These are phyloP conservation scores for Pichia ethanolica DNA, from an alignment of 805 yeast species.

Conservation along the genomic window DNA sequence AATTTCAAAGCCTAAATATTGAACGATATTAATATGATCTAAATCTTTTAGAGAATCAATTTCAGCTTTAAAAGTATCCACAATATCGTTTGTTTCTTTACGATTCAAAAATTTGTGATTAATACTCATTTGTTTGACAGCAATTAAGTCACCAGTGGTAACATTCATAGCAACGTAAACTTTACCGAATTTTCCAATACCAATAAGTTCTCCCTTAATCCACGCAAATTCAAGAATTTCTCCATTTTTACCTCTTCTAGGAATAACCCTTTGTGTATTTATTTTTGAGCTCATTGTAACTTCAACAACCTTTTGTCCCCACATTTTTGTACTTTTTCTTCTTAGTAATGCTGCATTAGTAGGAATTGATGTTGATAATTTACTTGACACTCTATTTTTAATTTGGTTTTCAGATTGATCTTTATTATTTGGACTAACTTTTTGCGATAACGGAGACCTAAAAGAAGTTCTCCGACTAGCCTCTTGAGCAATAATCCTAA, in stretches of 20 bases:
- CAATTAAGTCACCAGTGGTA: conserved; percentile 97
- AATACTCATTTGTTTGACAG: conserved; percentile 88
- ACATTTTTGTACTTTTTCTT: conserved; percentile 85
- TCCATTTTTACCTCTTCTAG: conserved; percentile 34
- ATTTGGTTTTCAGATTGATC: conserved; percentile 21
- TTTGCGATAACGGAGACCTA: background rate
- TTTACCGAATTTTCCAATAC: conserved; percentile 93
- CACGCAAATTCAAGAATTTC: conserved; percentile 78
- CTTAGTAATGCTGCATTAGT: conserved; percentile 37
- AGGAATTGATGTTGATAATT: background rate
- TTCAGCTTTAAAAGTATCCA: conserved; percentile 81
- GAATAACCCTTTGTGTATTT: background rate
- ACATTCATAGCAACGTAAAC: conserved; percentile 89
- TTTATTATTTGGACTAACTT: conserved; percentile 26
- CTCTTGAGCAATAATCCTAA: conserved; percentile 88
- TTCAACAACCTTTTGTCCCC: conserved; percentile 94
- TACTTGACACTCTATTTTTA: background rate
- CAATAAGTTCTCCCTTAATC: conserved; percentile 96
- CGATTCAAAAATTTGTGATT: conserved; percentile 37
- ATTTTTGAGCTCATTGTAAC: conserved; percentile 58
- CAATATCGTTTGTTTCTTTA: conserved; percentile 47
- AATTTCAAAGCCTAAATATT: conserved; percentile 89
- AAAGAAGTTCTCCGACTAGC: conserved; percentile 50
- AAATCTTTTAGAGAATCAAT: conserved; percentile 90
- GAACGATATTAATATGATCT: conserved; percentile 91